Conservation (phyloP, 1,284 basidiomycete genomes). For the Blastosporella zonata region DNA sequence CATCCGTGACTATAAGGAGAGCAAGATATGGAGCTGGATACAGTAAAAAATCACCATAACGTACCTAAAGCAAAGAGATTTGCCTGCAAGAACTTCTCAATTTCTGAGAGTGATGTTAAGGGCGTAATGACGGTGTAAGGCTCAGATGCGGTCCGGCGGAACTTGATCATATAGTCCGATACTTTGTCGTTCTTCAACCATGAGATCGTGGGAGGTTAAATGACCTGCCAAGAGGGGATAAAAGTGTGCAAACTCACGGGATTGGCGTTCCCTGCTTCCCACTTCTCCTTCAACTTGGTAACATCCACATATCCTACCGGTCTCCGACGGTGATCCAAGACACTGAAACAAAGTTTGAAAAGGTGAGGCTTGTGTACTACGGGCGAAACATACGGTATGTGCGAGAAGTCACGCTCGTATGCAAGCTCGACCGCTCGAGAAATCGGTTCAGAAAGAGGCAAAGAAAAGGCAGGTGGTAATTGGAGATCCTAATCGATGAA, state of each 20-base stretch:
- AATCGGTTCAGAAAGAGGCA: slow-evolving; percentile 70
- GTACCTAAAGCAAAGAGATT: slow-evolving; percentile 79
- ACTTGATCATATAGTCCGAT: slow-evolving; percentile 70
- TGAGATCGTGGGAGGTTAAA: not conserved
- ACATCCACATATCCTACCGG: slow-evolving; percentile 85
- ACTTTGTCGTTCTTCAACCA: slow-evolving; percentile 59
- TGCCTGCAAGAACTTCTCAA: slow-evolving; percentile 70
- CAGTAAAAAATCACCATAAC: not conserved
- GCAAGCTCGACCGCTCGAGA: slow-evolving; percentile 78
- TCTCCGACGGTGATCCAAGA: slow-evolving; percentile 67
- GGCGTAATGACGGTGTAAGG: slow-evolving; percentile 83
- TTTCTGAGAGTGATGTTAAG: slow-evolving; percentile 67
- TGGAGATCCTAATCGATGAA: slow-evolving; percentile 70
- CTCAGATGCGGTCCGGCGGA: slow-evolving; percentile 62
- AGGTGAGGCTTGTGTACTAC: not conserved
- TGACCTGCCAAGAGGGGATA: not conserved
- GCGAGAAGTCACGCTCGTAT: slow-evolving; percentile 88
- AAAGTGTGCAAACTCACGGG: slow-evolving; percentile 48
- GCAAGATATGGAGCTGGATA: not conserved
- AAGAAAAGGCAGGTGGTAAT: slow-evolving; percentile 84
- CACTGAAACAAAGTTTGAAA: slow-evolving; percentile 40
- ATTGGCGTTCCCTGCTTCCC: slow-evolving; percentile 69
- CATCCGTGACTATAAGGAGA: slow-evolving; percentile 67
- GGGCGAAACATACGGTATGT: slow-evolving; percentile 65
- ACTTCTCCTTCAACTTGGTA: slow-evolving; percentile 67